Evolutionary conservation across 2,329 filamentous ascomycete species (phyloP).

Genomic region (Huntiella decipiens): DNA sequence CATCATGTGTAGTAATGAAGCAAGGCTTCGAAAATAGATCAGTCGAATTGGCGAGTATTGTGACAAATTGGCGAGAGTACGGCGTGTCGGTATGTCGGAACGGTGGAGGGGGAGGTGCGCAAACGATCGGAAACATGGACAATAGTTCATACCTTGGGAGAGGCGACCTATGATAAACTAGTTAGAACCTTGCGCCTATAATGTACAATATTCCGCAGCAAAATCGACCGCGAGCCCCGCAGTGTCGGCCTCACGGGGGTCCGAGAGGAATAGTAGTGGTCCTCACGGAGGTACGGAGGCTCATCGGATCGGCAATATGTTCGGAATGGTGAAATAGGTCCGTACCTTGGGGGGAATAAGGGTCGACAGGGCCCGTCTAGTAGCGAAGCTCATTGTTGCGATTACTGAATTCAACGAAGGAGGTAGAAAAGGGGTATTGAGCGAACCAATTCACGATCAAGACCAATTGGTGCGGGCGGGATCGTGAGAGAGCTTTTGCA

Average conservation of each 20-base stretch:
- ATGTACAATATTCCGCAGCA: constrained; percentile 13
- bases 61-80: neutral
- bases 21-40: too few relatives aligned
- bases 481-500: constrained; percentile 12
- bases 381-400: constrained; percentile 67
- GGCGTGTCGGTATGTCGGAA: neutral
- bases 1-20: too few relatives aligned
- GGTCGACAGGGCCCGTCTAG: constrained; percentile 84
- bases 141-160: constrained; percentile 51
- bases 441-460: constrained; percentile 11
- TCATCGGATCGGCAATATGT: too few relatives aligned
- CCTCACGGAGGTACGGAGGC: too few relatives aligned
- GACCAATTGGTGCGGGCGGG: constrained; percentile 10
- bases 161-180: constrained; percentile 46
- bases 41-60: too few relatives aligned
- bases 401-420: neutral
- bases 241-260: too few relatives aligned
- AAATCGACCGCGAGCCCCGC: too few relatives aligned
- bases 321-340: constrained; percentile 2
- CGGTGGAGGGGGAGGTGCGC: neutral
- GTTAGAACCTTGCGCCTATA: constrained; percentile 7
- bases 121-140: neutral
- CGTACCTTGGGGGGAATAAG: constrained; percentile 96
- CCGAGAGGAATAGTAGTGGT: too few relatives aligned
- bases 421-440: constrained; percentile 11